Evolutionary conservation across 1,284 basidiomycete genomes (phyloP).

Genomic region (Ustilago hordei): DNA sequence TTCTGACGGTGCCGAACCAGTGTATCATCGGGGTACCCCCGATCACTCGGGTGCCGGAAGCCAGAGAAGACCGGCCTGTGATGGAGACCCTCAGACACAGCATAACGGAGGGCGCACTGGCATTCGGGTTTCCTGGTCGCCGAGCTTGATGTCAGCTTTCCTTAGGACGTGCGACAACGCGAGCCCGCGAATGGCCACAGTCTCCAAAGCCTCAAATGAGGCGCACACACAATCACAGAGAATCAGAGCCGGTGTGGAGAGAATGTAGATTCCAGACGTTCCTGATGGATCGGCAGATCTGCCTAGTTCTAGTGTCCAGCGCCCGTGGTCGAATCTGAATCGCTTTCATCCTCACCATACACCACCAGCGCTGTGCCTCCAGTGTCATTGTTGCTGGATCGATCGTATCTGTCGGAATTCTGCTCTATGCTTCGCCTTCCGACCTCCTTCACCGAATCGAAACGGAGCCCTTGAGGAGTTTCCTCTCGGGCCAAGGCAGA

Average conservation of each 20-base stretch:
- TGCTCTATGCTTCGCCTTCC: not conserved
- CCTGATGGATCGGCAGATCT: constrained; percentile 7
- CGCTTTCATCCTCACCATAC: constrained; percentile 64
- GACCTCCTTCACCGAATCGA: constrained; percentile 7
- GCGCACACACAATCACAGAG: not conserved
- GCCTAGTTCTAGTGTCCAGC: constrained; percentile 23
- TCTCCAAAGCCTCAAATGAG: too few relatives aligned
- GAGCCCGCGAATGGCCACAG: too few relatives aligned
- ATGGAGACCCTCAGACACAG: not conserved
- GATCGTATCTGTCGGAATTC: constrained; percentile 19
- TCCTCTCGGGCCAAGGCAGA: constrained; percentile 38
- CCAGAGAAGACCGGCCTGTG: too few relatives aligned
- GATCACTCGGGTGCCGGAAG: not conserved
- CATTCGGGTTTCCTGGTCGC: not conserved
- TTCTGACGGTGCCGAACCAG: not conserved
- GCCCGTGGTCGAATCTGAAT: constrained; percentile 50
- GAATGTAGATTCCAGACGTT: not conserved
- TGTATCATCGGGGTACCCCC: not conserved
- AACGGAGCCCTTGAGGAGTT: constrained; percentile 33
- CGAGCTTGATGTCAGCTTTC: not conserved
- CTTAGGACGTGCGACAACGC: not conserved
- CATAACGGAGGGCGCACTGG: not conserved
- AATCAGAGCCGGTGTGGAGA: not conserved
- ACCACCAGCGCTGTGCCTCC: constrained; percentile 63
- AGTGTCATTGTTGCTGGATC: constrained; percentile 7